Base-by-base conservation (phyloP, 345 rosid species). In the rapeseed (Brassica napus) region DNA sequence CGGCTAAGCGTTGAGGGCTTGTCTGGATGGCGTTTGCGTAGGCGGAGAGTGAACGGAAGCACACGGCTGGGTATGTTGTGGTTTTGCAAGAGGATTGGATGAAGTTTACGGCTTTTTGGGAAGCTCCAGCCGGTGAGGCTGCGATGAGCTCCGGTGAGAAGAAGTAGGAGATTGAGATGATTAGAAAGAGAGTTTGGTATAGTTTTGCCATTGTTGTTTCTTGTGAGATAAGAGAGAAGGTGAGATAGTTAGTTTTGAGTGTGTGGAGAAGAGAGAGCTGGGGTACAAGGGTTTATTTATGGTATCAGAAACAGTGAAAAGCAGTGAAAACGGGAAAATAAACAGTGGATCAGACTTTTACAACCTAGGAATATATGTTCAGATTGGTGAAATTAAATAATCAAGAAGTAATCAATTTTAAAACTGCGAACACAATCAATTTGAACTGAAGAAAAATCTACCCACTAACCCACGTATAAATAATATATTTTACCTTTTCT, bases 31-130 rank as follows among this genome's bases (percentile, higher is more conserved):
- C 15, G 52, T 80, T 54, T 62, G 98, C 91, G 32, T 83, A 90
- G 32, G 74, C 75, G 1, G 91, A 84, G 55, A 94, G 92, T 23
- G 96, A 89, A 8, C 84, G 77, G 69, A 89, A 76, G 31, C 98
- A 94, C 0, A 90, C 62, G 44, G 84, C 69, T 9, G 98, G 98
- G 84, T 89, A 94, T 3, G 85, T 72, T 4, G 97, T 89, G 84
- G 85, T 57, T 52, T 80, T 81, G 85, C 98, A 94, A 0, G 95
- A 89, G 32, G 82, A 30, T 59, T 83, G 82, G 34, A 94, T 82
- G 90, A 89, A 94, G 72, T 66, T 85, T 1, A 83, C 9, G 49
- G 84, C 79, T 0, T 82, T 39, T 1, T 79, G 28, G 0, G 86
- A 74, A 23, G 84, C 76, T 21, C 71, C 65, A 21, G 83, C 66